Evolutionary conservation across 768 basidiomycete genomes (phyloP), one percentile per base, ranked within the genome.

Genomic region (Podaxis rugospora): DNA sequence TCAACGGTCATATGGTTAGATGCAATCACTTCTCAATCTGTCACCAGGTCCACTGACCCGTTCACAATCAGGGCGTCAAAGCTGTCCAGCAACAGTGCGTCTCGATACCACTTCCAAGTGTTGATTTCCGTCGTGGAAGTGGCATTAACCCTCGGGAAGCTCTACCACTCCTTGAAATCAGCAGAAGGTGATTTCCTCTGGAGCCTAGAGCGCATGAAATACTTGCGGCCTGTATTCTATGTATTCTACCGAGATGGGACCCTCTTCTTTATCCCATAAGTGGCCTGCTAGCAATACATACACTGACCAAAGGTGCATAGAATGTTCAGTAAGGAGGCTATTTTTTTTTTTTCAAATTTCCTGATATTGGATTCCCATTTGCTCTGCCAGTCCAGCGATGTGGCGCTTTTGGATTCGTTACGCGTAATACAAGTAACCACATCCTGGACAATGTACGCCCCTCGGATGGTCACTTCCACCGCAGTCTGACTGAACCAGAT

Each of bases 181-280:
- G 5, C 25, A 10, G 27, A 59, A 9, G 39, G 37, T 13, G 37
- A 14, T 10, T 32, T 59, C 5, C 25, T 51, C 11, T 16, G 14
- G 3, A 13, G 25, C 6, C 5, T 59, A 5, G 25, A 52, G 25
- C 57, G 50, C 18, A 59, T 59, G 49, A 51, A 46, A 21, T 21
- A 35, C 21, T 59, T 50, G 57, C 10, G 39, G 39, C 57, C 51
- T 2, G 44, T 59, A 37, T 27, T 59, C 39, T 59, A 42, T 11
- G 50, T 59, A 36, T 59, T 59, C 51, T 59, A 59, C 27, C 23
- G 57, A 44, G 57, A 59, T 40, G 57, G 57, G 39, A 59, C 50
- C 7, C 36, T 59, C 25, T 59, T 32, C 35, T 59, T 59, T 16
- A 44, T 59, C 13, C 57, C 57, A 51, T 59, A 21, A 51, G 57